These are phyloP conservation scores for Hypoxylon sp. DNA, from an alignment of 2,329 filamentous ascomycete species.

Conservation along the genomic window DNA sequence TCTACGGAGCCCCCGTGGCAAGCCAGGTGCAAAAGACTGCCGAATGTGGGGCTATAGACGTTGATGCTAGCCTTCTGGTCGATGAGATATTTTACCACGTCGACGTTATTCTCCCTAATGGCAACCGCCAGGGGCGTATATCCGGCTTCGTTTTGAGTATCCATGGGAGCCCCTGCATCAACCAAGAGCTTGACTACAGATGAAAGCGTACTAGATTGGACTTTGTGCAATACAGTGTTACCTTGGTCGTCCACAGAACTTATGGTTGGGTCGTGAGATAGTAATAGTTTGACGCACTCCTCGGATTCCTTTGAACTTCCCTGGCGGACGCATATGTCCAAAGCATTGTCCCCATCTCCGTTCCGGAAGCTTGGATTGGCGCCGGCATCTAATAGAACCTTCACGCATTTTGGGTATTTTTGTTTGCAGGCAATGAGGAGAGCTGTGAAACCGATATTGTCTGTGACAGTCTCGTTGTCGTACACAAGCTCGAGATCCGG, in stretches of 20 bases:
- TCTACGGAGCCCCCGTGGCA: background rate
- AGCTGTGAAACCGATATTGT: background rate
- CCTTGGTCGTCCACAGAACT: background rate
- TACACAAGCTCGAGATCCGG: background rate
- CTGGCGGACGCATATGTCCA: constrained; percentile 2
- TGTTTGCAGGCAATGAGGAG: background rate
- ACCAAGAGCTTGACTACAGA: constrained; percentile 3
- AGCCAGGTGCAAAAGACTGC: background rate
- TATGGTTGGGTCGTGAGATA: background rate
- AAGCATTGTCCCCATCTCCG: constrained; percentile 11
- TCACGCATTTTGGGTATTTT: constrained; percentile 4
- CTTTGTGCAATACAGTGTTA: background rate
- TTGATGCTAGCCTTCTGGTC: background rate
- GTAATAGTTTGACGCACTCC: background rate
- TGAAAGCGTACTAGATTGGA: background rate
- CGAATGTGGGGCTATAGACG: background rate
- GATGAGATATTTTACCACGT: background rate
- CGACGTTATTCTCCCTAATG: background rate
- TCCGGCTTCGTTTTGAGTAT: background rate
- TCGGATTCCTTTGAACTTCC: background rate
- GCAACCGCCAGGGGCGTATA: constrained; percentile 2
- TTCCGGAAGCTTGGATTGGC: constrained; percentile 18
- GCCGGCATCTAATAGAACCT: constrained; percentile 14
- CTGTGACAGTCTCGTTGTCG: background rate
- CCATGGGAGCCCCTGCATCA: background rate